A percentile compares a stretch with the other conserved stretches of the same genome.
These are phyloP conservation scores for Suhomyces atakaporum DNA, from an alignment of 1,139 yeast genomes.

Conservation along the genomic window DNA sequence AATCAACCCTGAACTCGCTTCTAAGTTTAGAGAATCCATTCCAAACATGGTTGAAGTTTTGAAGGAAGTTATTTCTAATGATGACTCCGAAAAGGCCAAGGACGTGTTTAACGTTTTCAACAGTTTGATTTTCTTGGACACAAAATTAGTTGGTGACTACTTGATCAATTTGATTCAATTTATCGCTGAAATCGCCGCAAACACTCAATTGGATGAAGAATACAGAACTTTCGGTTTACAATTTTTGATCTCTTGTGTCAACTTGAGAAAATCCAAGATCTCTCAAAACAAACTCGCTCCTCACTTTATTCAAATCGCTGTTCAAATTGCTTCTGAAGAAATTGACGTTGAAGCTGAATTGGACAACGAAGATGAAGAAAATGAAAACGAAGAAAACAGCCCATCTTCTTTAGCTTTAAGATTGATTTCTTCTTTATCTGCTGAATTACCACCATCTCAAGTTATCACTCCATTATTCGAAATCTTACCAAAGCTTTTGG, in stretches of 20 bases:
- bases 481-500: constrained; percentile 60
- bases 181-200: constrained; percentile 73
- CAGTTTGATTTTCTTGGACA: constrained; percentile 73
- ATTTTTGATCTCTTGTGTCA: constrained; percentile 76
- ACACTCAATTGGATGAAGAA: constrained; percentile 73
- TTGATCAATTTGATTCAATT: constrained; percentile 69
- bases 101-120: constrained; percentile 85
- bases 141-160: constrained; percentile 76
- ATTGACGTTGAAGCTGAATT: constrained; percentile 71
- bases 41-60: constrained; percentile 85
- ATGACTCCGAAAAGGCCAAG: constrained; percentile 72
- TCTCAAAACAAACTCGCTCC: constrained; percentile 76
- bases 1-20: constrained; percentile 50
- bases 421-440: constrained; percentile 74
- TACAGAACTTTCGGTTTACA: constrained; percentile 82
- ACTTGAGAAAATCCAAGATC: constrained; percentile 63
- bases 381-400: constrained; percentile 86
- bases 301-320: constrained; percentile 69
- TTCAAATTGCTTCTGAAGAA: constrained; percentile 79
- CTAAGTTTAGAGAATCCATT: constrained; percentile 63
- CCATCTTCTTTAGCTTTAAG: constrained; percentile 81
- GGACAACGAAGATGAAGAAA: constrained; percentile 81
- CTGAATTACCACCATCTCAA: constrained; percentile 90
- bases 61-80: constrained; percentile 68
- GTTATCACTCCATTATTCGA: constrained; percentile 80